These are phyloP conservation scores for Venturia nashicola DNA, from an alignment of 2,329 filamentous ascomycete species.

Conservation along the genomic window DNA sequence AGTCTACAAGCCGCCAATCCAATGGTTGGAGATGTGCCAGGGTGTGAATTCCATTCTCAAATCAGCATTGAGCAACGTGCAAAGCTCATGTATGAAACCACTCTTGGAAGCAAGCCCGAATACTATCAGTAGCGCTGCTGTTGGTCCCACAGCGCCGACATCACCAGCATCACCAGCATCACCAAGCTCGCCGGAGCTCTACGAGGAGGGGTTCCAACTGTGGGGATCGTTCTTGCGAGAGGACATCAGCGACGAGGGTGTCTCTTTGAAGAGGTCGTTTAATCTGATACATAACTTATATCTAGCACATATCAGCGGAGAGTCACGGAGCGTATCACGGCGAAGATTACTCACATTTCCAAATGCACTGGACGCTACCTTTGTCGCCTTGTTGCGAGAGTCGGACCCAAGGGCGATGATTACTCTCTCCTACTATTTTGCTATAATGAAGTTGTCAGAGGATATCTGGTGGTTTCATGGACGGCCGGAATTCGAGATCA, in stretches of 20 bases:
- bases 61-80: not conserved
- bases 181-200: not conserved
- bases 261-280: conserved; percentile 1
- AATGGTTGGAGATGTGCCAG: conserved; percentile 9
- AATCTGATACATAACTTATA: conserved; percentile 1
- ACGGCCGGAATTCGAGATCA: conserved; percentile 6
- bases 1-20: conserved; percentile 4
- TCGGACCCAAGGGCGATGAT: conserved; percentile 7
- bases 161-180: conserved; percentile 2
- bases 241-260: not conserved
- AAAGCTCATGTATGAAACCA: conserved; percentile 1
- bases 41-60: conserved; percentile 3
- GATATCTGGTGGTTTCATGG: conserved; percentile 8
- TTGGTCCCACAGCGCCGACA: not conserved
- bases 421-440: conserved; percentile 8
- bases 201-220: not conserved
- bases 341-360: conserved; percentile 8
- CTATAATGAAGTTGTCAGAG: conserved; percentile 6
- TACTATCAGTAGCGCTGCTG: not conserved
- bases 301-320: not conserved
- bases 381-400: not conserved
- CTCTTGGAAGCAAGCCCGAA: conserved; percentile 3
- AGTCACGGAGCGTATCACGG: not conserved
- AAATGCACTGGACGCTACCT: not conserved
- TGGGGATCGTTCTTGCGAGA: conserved; percentile 1